Evolutionary conservation across 257 asterid genomes (phyloP).

Genomic region (Orobanche coerulescens): DNA sequence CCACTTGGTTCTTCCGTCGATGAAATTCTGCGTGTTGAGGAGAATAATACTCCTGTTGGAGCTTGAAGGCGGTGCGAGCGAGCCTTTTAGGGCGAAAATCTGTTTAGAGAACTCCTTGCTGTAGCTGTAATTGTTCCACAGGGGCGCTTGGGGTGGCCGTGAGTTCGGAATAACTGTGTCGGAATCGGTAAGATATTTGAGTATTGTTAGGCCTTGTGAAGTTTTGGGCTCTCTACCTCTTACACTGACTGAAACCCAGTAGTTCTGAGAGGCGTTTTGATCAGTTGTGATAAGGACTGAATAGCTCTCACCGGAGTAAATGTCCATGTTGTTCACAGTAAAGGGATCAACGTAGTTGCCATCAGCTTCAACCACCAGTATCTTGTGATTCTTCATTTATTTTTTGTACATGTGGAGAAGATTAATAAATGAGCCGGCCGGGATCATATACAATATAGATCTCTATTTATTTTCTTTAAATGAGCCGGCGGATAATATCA

Average conservation of each 20-base stretch:
- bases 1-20: conserved; percentile 63
- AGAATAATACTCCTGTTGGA: conserved; percentile 39
- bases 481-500: too few species aligned
- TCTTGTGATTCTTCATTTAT: conserved; percentile 62
- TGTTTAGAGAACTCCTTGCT: conserved; percentile 47
- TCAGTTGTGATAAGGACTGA: conserved; percentile 56
- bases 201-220: conserved; percentile 57
- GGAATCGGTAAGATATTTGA: conserved; percentile 45
- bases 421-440: too few species aligned
- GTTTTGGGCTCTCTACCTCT: conserved; percentile 72
- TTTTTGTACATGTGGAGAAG: not conserved
- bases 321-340: conserved; percentile 50
- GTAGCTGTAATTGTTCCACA: conserved; percentile 53
- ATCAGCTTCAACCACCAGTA: conserved; percentile 73
- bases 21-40: conserved; percentile 55
- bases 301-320: conserved; percentile 79
- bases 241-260: conserved; percentile 53
- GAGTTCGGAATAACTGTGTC: conserved; percentile 34
- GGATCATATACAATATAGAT: too few species aligned
- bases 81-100: conserved; percentile 33
- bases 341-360: conserved; percentile 72
- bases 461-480: too few species aligned
- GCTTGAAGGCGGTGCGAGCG: conserved; percentile 40
- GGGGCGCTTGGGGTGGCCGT: conserved; percentile 51
- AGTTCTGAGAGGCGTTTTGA: conserved; percentile 48